Conservation (phyloP, 768 basidiomycete genomes). For the Suillus cothurnatus region DNA sequence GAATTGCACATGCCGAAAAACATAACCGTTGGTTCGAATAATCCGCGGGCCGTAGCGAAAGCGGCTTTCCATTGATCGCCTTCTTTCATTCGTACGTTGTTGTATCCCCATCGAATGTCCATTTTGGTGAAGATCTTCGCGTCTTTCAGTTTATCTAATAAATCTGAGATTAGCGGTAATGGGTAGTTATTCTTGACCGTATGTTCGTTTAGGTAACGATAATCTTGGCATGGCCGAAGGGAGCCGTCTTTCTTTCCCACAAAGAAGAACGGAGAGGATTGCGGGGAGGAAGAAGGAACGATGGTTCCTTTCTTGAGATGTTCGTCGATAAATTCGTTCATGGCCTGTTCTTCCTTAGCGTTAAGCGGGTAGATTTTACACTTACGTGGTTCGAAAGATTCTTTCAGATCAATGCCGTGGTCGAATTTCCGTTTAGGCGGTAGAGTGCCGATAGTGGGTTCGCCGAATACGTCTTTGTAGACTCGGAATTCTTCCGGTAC, state of each 20-base stretch:
- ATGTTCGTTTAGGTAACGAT: conserved; percentile 1
- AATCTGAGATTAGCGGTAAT: not conserved
- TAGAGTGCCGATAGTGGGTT: not conserved
- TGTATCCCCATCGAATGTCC: not conserved
- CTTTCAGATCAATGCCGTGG: not conserved
- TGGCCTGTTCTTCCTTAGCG: not conserved
- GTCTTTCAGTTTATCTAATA: conserved; percentile 14
- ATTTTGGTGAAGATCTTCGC: conserved; percentile 24
- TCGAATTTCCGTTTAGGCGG: not conserved
- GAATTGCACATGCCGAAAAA: conserved; percentile 19
- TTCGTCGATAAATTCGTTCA: conserved; percentile 14
- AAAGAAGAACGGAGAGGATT: conserved; percentile 21
- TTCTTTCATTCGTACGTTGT: not conserved
- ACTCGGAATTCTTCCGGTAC: fast-evolving
- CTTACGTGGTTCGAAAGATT: not conserved
- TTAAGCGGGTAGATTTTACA: not conserved
- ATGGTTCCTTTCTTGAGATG: conserved; percentile 8
- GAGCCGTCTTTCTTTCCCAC: not conserved
- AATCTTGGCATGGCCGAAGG: not conserved
- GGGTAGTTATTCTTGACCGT: conserved; percentile 13
- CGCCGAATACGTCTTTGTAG: not conserved
- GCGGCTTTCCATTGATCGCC: not conserved
- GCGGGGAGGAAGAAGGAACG: conserved; percentile 20
- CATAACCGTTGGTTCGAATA: not conserved
- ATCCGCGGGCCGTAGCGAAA: not conserved